Base-by-base conservation (phyloP, 2,329 filamentous ascomycete genomes). In the Diaporthe sp. region DNA sequence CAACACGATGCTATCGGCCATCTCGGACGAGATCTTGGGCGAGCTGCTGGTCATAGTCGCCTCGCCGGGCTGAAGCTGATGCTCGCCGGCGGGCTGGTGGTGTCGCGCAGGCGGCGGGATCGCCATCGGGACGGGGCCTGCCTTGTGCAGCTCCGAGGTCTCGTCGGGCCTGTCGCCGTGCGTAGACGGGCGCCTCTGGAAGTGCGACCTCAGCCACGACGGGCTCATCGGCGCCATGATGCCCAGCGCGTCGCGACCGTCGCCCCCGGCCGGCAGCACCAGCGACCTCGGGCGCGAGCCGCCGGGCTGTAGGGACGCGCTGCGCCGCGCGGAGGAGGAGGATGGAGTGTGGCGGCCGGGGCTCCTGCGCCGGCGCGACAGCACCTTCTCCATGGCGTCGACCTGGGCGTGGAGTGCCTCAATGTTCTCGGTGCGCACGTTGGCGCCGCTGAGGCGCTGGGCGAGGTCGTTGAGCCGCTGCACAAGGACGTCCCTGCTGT, bases 401-500 rank as follows among this genome's bases (percentile, higher is more conserved):
- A 88, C 84, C 77, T 83, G 85, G 44, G 81, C 80, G 72, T 87
- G 85, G 49, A 88, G 80, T 51, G 80, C 78, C 67, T 82, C 81
- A 49, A 87, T 77, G 71, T 79, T 82, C 12, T 80, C 80, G 71
- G 79, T 62, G 22, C 79, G 77, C 49, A 78, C 76, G 17, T 80
- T 78, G 49, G 81, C 77, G 31, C 80, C 79, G 71, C 80, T 80
- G 10, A 87, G 79, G 58, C 84, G 83, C 70, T 84, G 82, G n/a
- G 85, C 81, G 31, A 87, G 76, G 58, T 83, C 82, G 62, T 79
- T 80, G 22, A 87, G 81, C 44, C 86, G 83, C 77, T 86, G 84
- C 42, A 89, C 85, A 72, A 91, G 84, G 34, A 86, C 84, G 76
- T 89, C 85, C 74, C 84, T 85, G 80, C 83, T 83, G 76, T 84